Percentiles rank a stretch among this genome's conserved stretches.
These are phyloP conservation scores for Lophiotrema nucula DNA, from an alignment of 495 filamentous ascomycete genomes.

Conservation along the genomic window DNA sequence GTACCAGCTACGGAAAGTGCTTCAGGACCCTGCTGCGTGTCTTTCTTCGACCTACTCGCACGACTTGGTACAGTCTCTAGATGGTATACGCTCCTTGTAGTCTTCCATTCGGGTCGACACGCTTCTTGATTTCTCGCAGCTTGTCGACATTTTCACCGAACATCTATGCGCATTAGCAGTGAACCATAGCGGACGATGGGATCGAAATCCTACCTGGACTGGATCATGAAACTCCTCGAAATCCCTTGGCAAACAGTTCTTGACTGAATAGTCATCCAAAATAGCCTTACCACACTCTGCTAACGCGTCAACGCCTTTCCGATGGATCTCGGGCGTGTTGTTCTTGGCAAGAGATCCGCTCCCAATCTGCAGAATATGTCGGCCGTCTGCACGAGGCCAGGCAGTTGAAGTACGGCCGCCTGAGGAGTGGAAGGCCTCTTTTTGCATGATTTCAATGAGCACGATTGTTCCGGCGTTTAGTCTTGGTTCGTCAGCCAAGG, in stretches of 20 bases:
- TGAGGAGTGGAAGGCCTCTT: constrained; percentile 31
- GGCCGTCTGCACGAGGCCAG: constrained; percentile 32
- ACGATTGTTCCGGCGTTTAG: constrained; percentile 33
- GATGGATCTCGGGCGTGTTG: constrained; percentile 23
- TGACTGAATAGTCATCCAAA: constrained; percentile 7
- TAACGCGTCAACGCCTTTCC: constrained; percentile 24
- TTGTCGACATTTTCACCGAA: constrained; percentile 37
- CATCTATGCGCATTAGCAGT: constrained; percentile 31
- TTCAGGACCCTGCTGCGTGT: too few relatives aligned
- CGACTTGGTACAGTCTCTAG: too few relatives aligned
- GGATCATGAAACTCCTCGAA: constrained; percentile 21
- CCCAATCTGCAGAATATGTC: constrained; percentile 36
- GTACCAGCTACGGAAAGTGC: too few relatives aligned
- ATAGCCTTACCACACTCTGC: constrained; percentile 11
- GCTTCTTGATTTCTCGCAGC: constrained; percentile 33
- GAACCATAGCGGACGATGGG: constrained; percentile 3
- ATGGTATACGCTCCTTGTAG: constrained; percentile 20
- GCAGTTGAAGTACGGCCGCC: constrained; percentile 24
- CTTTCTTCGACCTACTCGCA: too few relatives aligned
- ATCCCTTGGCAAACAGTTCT: constrained; percentile 18
- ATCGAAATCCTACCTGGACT: constrained; percentile 9
- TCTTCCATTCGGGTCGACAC: constrained; percentile 31
- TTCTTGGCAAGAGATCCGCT: constrained; percentile 10
- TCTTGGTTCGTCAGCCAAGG: constrained; percentile 12
- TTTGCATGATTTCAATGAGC: constrained; percentile 38